Conservation (phyloP, 2,329 filamentous ascomycete species). For the Aspergillus melleus region DNA sequence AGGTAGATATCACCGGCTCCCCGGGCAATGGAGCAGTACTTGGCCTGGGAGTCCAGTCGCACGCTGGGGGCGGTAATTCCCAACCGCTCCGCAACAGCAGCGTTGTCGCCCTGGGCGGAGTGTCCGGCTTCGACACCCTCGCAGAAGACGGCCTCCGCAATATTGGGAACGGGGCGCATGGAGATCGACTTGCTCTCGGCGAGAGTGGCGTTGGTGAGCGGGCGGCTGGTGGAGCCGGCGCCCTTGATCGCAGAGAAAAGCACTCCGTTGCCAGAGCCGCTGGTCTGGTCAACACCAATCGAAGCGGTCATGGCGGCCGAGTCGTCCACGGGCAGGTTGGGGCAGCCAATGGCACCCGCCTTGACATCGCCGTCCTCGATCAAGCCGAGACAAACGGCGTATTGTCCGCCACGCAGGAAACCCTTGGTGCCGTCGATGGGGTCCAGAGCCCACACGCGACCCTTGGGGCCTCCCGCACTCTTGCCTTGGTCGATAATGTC, state of each 20-base stretch:
- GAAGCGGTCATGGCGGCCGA: constrained; percentile 66
- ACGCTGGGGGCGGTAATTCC: constrained; percentile 89
- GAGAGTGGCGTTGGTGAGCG: constrained; percentile 58
- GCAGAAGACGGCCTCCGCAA: constrained; percentile 85
- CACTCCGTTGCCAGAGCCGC: constrained; percentile 76
- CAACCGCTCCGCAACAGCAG: constrained; percentile 76
- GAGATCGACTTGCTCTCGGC: constrained; percentile 62
- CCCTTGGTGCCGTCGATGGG: constrained; percentile 98
- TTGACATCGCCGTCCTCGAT: constrained; percentile 93
- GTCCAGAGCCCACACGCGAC: constrained; percentile 89
- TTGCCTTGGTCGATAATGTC: constrained; percentile 58
- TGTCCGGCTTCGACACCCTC: constrained; percentile 94
- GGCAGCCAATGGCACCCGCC: constrained; percentile 91
- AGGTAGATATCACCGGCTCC: constrained; percentile 95
- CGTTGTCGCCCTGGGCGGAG: constrained; percentile 85
- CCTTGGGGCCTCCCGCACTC: constrained; percentile 40
- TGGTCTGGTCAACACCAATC: constrained; percentile 72
- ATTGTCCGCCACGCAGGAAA: constrained; percentile 93
- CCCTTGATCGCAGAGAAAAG: constrained; percentile 82
- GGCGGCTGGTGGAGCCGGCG: constrained; percentile 76
- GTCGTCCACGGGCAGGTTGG: constrained; percentile 90
- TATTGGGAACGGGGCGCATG: constrained; percentile 75
- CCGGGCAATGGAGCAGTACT: constrained; percentile 92
- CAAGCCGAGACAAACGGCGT: constrained; percentile 89
- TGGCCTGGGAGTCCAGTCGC: constrained; percentile 96